These are phyloP conservation scores for Mortierella sp. DNA, from an alignment of 371 early-diverging fungal species.

Conservation along the genomic window DNA sequence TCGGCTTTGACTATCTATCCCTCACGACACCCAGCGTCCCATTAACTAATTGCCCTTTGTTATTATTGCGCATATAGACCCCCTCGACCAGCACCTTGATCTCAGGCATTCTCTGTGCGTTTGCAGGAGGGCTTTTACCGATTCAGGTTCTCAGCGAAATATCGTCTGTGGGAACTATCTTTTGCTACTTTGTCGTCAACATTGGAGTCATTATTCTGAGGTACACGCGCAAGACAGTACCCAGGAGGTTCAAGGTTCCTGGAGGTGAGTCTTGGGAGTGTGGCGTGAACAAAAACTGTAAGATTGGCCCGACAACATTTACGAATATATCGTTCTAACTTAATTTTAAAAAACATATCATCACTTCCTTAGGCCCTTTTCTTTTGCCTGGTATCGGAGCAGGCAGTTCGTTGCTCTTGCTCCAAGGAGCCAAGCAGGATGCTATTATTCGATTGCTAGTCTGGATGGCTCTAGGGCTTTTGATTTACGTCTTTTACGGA, in stretches of 20 bases:
- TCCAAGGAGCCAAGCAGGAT: constrained; percentile 41
- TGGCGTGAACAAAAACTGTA: neutral
- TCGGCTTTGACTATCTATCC: neutral
- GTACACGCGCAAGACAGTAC: constrained; percentile 78
- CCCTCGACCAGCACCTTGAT: constrained; percentile 84
- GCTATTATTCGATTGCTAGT: constrained; percentile 46
- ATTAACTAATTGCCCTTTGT: constrained; percentile 56
- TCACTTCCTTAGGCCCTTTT: constrained; percentile 31
- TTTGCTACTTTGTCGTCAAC: constrained; percentile 90
- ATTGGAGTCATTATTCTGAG: constrained; percentile 83
- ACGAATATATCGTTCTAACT: neutral
- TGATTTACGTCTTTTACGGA: constrained; percentile 49
- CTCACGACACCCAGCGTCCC: neutral
- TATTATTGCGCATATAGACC: constrained; percentile 70
- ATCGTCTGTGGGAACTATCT: constrained; percentile 89
- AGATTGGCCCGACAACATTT: neutral
- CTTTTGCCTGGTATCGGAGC: constrained; percentile 49
- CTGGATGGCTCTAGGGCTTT: constrained; percentile 51
- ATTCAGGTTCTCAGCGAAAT: constrained; percentile 89
- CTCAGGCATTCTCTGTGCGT: constrained; percentile 78
- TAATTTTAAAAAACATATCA: neutral
- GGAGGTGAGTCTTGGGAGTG: constrained; percentile 58
- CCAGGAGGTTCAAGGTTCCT: constrained; percentile 86
- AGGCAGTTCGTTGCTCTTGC: constrained; percentile 40
- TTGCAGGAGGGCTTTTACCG: constrained; percentile 83